phyloP scores from a whole-genome alignment of 2,329 filamentous ascomycete species.

The Aspergillus sp. region DNA sequence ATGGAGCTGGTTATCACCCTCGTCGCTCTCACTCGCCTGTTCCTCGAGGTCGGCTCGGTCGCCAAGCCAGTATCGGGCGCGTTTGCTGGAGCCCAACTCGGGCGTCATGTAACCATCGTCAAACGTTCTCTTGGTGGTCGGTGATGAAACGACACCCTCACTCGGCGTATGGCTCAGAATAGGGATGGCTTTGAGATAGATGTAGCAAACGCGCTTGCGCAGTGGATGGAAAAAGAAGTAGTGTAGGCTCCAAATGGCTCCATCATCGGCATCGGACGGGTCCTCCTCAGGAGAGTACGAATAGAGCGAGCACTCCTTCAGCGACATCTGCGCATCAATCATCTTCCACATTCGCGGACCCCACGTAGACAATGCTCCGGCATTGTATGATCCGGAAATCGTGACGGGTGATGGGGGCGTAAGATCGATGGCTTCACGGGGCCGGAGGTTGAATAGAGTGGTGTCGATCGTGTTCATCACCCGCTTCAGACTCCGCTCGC shows the following conservation, averaged over 20 bases:
- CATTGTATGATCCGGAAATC: slow-evolving; percentile 48
- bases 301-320: slow-evolving; percentile 86
- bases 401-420: slow-evolving; percentile 43
- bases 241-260: slow-evolving; percentile 90
- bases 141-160: slow-evolving; percentile 39
- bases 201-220: slow-evolving; percentile 87
- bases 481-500: slow-evolving; percentile 73
- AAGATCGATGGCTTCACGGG: slow-evolving; percentile 49
- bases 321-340: slow-evolving; percentile 90
- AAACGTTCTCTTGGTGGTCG: slow-evolving; percentile 48
- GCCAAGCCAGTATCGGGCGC: slow-evolving; percentile 85
- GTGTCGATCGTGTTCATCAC: slow-evolving; percentile 88
- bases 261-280: slow-evolving; percentile 89
- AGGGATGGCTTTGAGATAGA: slow-evolving; percentile 85
- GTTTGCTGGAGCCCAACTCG: slow-evolving; percentile 67
- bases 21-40: slow-evolving; percentile 44
- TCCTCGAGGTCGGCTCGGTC: slow-evolving; percentile 53
- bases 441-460: slow-evolving; percentile 81
- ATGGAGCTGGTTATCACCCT: slow-evolving; percentile 25
- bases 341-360: slow-evolving; percentile 87
- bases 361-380: slow-evolving; percentile 66
- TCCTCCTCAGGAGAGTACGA: slow-evolving; percentile 87
- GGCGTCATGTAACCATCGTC: slow-evolving; percentile 52
- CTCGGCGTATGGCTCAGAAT: slow-evolving; percentile 67
- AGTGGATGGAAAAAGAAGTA: slow-evolving; percentile 98